phyloP scores from a whole-genome alignment of 1,284 basidiomycete species.

The Malassezia psittaci region DNA sequence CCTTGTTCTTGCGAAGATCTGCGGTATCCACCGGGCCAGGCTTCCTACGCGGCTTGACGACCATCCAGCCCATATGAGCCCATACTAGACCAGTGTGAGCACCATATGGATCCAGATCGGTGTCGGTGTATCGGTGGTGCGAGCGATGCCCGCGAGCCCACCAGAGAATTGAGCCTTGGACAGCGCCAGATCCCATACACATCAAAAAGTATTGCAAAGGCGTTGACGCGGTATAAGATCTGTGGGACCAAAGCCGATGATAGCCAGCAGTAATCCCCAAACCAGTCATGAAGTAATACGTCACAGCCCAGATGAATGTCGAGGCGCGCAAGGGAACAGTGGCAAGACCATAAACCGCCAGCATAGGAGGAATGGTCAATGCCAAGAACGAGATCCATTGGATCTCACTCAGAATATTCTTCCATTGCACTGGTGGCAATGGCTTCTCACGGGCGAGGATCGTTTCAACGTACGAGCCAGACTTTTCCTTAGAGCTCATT shows the following conservation, averaged over 20 bases:
- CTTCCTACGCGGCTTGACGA: conserved; percentile 45
- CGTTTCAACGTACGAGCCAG: conserved; percentile 4
- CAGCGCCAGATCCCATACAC: conserved; percentile 43
- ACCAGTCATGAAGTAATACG: conserved; percentile 45
- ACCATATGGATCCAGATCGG: conserved; percentile 46
- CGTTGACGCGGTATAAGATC: conserved; percentile 34
- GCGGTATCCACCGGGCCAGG: conserved; percentile 45
- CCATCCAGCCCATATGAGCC: conserved; percentile 48
- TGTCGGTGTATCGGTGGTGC: conserved; percentile 48
- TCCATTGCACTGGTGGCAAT: conserved; percentile 36
- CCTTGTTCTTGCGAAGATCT: conserved; percentile 40
- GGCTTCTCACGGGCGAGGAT: conserved; percentile 30
- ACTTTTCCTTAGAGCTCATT: not conserved
- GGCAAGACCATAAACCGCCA: conserved; percentile 38
- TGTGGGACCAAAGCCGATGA: conserved; percentile 46
- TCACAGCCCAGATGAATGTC: conserved; percentile 30
- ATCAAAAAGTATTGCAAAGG: conserved; percentile 40
- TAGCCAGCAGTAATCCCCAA: conserved; percentile 45
- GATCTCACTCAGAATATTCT: conserved; percentile 41
- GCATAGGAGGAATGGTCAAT: conserved; percentile 33
- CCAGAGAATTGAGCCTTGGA: conserved; percentile 46
- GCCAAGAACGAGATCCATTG: conserved; percentile 45
- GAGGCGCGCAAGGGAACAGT: conserved; percentile 28
- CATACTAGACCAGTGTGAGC: conserved; percentile 45
- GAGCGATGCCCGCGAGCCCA: conserved; percentile 47